Evolutionary conservation across 495 filamentous ascomycete species (phyloP), one percentile per base, ranked within the genome.

Genomic region (Tuber brumale): DNA sequence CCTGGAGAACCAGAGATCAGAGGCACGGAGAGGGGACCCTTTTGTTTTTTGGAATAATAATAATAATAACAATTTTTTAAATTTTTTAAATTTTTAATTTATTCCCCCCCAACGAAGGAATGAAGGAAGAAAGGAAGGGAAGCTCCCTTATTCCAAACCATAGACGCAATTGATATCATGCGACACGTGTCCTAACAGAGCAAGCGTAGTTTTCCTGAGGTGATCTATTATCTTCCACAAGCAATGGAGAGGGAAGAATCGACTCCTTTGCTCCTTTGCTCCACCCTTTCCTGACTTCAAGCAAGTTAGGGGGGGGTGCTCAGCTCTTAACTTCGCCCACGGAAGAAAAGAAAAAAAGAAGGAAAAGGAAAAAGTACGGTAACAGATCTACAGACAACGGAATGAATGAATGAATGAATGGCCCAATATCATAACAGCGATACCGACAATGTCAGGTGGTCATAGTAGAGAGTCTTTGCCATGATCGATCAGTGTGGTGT

Each of bases 131-230:
- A 14, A 66, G n/a, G 57, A 3, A 9, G 8, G 10, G 51, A 12
- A 14, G n/a, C 12, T 27, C 51, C 16, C 51, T 61, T 61, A 61
- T 61, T 12, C 51, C n/a, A 12, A 61, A 61, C 51, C n/a, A 61
- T 61, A n/a, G n/a, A 31, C 51, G 51, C 51, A 61, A 61, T 31
- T 23, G 51, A 61, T 61, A 61, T 61, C 51, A 61, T n/a, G 51
- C 51, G 51, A 61, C 51, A 61, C 51, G 51, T 61, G 51, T 61
- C 51, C 27, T 5, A 2, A 31, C 9, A 14, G 27, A 31, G 51
- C n/a, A 31, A 61, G 27, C 12, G 10, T 61, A 61, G 51, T 31
- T 61, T 61, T 8, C n/a, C 51, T 21, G 51, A 61, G n/a, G 51
- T 61, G 51, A 61, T 61, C 27, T 61, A 51, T 51, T 51, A n/a